A percentile compares a stretch with the other conserved stretches of the same genome.
Conservation (phyloP, 2,329 filamentous ascomycete genomes). For the Pseudogymnoascus sp. region DNA sequence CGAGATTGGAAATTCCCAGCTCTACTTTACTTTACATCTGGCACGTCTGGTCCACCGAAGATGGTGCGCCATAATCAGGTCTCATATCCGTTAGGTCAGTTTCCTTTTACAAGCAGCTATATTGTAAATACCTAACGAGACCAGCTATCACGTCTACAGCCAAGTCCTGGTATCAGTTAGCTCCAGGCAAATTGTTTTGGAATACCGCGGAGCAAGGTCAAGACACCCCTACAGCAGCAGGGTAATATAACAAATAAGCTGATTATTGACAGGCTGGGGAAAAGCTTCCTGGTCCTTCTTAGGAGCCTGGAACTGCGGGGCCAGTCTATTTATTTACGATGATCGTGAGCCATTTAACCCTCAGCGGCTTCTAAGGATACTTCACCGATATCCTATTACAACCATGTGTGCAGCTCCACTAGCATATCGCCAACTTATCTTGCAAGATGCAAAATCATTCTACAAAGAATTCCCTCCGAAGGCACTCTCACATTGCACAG, state of each 20-base stretch:
- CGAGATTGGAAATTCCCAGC: constrained; percentile 18
- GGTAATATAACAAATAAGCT: background rate
- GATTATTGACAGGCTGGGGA: constrained; percentile 29
- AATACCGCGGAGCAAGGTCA: constrained; percentile 33
- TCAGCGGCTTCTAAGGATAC: constrained; percentile 26
- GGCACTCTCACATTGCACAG: constrained; percentile 31
- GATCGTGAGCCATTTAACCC: constrained; percentile 30
- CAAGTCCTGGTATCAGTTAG: constrained; percentile 32
- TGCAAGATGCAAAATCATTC: constrained; percentile 27
- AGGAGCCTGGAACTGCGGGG: constrained; percentile 34
- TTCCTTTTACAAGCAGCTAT: background rate
- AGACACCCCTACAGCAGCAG: background rate
- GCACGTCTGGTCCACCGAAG: constrained; percentile 35
- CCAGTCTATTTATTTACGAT: constrained; percentile 35
- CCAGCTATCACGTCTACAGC: constrained; percentile 32
- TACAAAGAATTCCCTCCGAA: constrained; percentile 25
- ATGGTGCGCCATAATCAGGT: constrained; percentile 36
- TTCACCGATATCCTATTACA: constrained; percentile 34
- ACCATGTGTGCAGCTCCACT: constrained; percentile 35
- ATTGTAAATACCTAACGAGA: background rate
- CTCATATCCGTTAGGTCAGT: constrained; percentile 32
- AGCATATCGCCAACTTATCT: constrained; percentile 34
- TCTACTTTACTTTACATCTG: constrained; percentile 35
- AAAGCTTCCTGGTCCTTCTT: constrained; percentile 37
- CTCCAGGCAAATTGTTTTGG: constrained; percentile 33